Evolutionary conservation across 768 basidiomycete species (phyloP).

Genomic region (Agaricus bisporus): DNA sequence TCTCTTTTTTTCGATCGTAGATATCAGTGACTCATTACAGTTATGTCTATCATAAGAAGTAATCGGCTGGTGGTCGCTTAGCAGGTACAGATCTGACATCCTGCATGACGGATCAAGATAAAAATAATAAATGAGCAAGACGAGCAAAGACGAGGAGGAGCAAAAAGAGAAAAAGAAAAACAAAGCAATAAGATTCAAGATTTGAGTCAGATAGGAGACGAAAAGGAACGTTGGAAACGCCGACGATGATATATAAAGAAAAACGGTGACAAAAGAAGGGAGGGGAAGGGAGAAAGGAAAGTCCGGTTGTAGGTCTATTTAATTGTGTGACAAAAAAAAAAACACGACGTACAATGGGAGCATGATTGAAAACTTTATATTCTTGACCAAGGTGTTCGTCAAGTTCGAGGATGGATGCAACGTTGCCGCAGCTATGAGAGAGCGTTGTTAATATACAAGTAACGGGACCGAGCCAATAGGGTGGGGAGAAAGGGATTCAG

Average conservation of each 20-base stretch:
- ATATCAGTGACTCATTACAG: background rate
- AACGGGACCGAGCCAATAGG: background rate
- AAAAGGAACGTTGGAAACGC: background rate
- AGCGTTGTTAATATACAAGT: background rate
- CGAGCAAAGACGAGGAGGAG: background rate
- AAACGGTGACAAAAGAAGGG: no score
- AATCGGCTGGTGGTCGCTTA: constrained; percentile 83
- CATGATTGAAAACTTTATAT: constrained; percentile 93
- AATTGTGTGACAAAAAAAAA: background rate
- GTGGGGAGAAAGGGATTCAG: background rate
- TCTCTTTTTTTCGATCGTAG: background rate
- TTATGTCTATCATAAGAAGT: constrained; percentile 64
- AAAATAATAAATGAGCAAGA: background rate
- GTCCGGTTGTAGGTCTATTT: background rate
- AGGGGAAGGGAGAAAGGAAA: no score
- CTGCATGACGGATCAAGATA: constrained; percentile 28
- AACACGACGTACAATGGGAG: constrained; percentile 61
- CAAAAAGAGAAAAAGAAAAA: constrained; percentile 1
- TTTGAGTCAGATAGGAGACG: background rate
- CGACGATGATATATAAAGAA: no score
- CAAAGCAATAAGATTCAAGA: background rate
- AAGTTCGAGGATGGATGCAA: constrained; percentile 89
- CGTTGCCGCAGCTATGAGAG: constrained; percentile 78
- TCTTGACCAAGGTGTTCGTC: constrained; percentile 92
- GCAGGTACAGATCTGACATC: constrained; percentile 78